Evolutionary conservation across 139 green algal species (phyloP), one percentile per base, ranked within the genome.

Genomic region (Haematococcus lacustris): DNA sequence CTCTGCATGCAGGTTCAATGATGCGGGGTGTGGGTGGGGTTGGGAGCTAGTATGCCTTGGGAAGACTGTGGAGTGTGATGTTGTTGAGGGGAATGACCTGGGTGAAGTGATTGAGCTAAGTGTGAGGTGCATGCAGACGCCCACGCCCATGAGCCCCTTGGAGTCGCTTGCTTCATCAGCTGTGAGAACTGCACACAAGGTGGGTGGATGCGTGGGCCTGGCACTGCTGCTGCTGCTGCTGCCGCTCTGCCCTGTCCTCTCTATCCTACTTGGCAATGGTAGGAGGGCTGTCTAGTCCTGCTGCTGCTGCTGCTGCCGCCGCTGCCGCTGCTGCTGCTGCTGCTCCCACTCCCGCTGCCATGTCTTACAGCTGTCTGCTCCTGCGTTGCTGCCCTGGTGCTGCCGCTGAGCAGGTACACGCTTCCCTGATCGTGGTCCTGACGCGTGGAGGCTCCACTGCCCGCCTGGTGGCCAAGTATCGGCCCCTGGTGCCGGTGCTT

Each of bases 91-190:
- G n/a, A n/a, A n/a, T n/a, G n/a, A n/a, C n/a, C n/a, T n/a, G n/a
- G n/a, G n/a, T n/a, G n/a, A n/a, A n/a, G n/a, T n/a, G n/a, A n/a
- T n/a, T n/a, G n/a, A n/a, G n/a, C n/a, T n/a, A n/a, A n/a, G n/a
- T n/a, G n/a, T n/a, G n/a, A n/a, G n/a, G n/a, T n/a, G n/a, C 25
- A 94, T 93, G 78, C 82, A 93, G 53, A 82, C 88, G 0, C 82
- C 89, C 32, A 75, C 96, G 70, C 93, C 93, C 69, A 98, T 99
- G 93, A 85, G 76, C 38, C 90, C 94, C 9, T 77, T 98, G 30
- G 95, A 99, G 85, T 94, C 88, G 6, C 85, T 99, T 33, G 93
- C 95, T 3, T 97, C 89, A 28, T 97, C 90, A 0, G 95, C 95
- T 30, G 95, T 99, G 38, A 80, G 93, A 68, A 97, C 94, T 7